phyloP scores from a whole-genome alignment of 192 early-diverging fungal species.

The Entomortierella lignicola region DNA sequence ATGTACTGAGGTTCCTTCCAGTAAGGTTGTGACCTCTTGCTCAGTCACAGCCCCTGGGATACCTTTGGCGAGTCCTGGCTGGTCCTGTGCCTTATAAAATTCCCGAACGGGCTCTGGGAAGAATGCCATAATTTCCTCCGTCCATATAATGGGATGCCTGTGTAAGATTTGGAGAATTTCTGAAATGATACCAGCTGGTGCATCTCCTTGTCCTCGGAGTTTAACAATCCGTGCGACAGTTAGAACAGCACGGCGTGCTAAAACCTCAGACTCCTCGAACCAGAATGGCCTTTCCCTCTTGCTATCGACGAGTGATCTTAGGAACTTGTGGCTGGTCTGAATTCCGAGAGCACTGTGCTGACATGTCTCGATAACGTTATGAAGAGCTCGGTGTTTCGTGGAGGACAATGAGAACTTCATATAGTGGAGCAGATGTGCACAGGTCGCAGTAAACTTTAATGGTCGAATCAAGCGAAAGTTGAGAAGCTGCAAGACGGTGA shows the following conservation, averaged over 20 bases:
- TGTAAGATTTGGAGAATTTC: conserved; percentile 62
- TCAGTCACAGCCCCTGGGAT: conserved; percentile 53
- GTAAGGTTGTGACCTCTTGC: conserved; percentile 23
- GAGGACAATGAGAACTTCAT: conserved; percentile 75
- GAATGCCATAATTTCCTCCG: conserved; percentile 59
- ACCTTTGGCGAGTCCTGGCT: conserved; percentile 7
- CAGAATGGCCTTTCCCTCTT: conserved; percentile 65
- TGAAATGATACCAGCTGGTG: conserved; percentile 59
- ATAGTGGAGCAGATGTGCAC: conserved; percentile 73
- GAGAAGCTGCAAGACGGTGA: conserved; percentile 79
- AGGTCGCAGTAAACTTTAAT: conserved; percentile 76
- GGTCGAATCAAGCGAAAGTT: conserved; percentile 79
- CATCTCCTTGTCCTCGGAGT: conserved; percentile 64
- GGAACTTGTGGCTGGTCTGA: conserved; percentile 72
- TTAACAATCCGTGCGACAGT: conserved; percentile 67
- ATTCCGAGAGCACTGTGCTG: conserved; percentile 75
- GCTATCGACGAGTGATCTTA: conserved; percentile 64
- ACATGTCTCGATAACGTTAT: conserved; percentile 72
- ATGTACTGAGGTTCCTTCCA: conserved; percentile 42
- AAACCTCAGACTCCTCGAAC: conserved; percentile 72
- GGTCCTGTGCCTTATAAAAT: conserved; percentile 57
- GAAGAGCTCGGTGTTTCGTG: conserved; percentile 73
- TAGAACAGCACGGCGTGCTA: conserved; percentile 64
- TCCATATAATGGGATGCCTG: conserved; percentile 65
- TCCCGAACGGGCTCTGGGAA: conserved; percentile 64